A percentile compares a stretch with the other conserved stretches of the same genome.
Evolutionary conservation across 2,329 filamentous ascomycete genomes (phyloP).

Genomic region (Teratosphaeria gauchensis): DNA sequence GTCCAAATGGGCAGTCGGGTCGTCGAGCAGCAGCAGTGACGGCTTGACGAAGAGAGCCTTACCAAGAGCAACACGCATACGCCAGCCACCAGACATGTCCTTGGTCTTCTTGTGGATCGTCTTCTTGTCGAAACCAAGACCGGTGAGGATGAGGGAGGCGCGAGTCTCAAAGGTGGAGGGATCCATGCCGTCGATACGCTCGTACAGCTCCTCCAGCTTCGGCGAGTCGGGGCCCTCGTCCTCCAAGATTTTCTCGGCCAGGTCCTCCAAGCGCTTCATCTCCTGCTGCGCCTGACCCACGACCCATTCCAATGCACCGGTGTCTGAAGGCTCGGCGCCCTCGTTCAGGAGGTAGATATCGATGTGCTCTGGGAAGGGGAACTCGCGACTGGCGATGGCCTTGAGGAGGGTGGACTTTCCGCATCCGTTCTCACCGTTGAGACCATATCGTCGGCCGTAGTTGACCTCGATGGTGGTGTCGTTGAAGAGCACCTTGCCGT

Average conservation of each 20-base stretch:
- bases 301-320: constrained; percentile 94
- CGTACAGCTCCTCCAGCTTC: constrained; percentile 86
- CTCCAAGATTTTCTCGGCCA: constrained; percentile 85
- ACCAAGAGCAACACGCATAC: constrained; percentile 96
- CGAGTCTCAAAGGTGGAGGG: constrained; percentile 93
- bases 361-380: constrained; percentile 87
- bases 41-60: constrained; percentile 99
- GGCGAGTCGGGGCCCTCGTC: constrained; percentile 85
- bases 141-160: constrained; percentile 90
- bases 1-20: constrained; percentile 98
- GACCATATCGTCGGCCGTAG: constrained; percentile 84
- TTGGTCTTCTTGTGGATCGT: constrained; percentile 99
- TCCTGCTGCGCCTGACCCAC: constrained; percentile 89
- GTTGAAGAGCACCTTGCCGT: constrained; percentile 90
- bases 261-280: constrained; percentile 77
- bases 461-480: constrained; percentile 90
- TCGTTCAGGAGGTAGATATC: constrained; percentile 98
- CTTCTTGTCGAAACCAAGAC: constrained; percentile 97
- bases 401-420: constrained; percentile 98
- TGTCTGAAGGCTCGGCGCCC: constrained; percentile 78
- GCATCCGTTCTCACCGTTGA: constrained; percentile 97
- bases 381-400: constrained; percentile 87
- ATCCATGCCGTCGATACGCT: constrained; percentile 99
- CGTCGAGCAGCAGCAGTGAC: constrained; percentile 87
- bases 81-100: constrained; percentile 99